Conservation (phyloP, 2,329 filamentous ascomycete species). For the Cladosporium cucumerinum region DNA sequence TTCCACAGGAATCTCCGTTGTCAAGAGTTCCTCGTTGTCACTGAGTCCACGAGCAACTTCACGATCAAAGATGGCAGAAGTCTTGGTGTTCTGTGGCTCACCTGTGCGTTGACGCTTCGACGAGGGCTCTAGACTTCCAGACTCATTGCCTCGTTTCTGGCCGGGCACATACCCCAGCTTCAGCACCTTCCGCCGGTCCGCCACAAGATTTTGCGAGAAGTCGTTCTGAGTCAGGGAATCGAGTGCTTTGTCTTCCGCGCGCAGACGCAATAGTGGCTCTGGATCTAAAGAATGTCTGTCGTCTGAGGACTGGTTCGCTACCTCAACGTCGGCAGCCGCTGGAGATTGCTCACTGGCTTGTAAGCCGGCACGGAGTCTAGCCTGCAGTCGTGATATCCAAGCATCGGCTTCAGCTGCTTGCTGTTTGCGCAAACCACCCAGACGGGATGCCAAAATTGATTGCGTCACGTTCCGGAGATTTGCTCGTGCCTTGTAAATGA, state of each 20-base stretch:
- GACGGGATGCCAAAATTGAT: constrained; percentile 67
- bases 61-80: constrained; percentile 54
- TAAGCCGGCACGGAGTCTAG: constrained; percentile 34
- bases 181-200: constrained; percentile 58
- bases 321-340: constrained; percentile 6
- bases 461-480: constrained; percentile 76
- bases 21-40: constrained; percentile 95
- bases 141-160: constrained; percentile 38
- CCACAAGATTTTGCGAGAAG: constrained; percentile 57
- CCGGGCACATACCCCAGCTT: constrained; percentile 68
- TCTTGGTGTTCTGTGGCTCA: constrained; percentile 13
- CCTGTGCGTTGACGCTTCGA: constrained; percentile 31
- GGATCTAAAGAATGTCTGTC: constrained; percentile 52
- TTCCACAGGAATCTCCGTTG: constrained; percentile 76
- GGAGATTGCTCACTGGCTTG: constrained; percentile 28
- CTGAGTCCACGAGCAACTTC: constrained; percentile 87
- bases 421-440: constrained; percentile 62
- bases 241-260: constrained; percentile 60
- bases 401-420: constrained; percentile 64
- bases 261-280: constrained; percentile 62
- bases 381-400: constrained; percentile 52
- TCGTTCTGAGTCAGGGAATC: constrained; percentile 56
- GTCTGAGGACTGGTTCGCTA: constrained; percentile 1
- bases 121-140: constrained; percentile 16
- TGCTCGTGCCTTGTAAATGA: constrained; percentile 89